Base-by-base conservation (phyloP, 2,329 filamentous ascomycete species). In the Claviceps fusiformis region DNA sequence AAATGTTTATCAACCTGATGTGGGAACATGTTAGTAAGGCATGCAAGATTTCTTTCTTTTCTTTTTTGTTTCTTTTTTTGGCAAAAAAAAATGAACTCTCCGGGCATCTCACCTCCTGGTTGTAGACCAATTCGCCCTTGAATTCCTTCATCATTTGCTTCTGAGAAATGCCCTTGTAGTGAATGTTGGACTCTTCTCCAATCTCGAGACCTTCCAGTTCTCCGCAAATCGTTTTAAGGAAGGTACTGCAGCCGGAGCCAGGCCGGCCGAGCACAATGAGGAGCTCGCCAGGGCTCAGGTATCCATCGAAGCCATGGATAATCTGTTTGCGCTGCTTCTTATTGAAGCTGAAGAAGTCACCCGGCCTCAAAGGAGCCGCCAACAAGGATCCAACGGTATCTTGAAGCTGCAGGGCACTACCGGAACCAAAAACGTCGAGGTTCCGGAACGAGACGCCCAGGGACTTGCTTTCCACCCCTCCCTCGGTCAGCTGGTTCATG, bases 121-220 rank as follows among this genome's bases (percentile, higher is more conserved):
- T 89, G 66, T 92, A 91, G 13, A 88, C 73, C 1, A 84, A 76
- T 67, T 82, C 83, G 45, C 82, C 82, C 56, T 80, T 77, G 62
- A 84, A 86, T 61, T 83, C 75, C 57, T 75, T 74, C 51, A 73
- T 71, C 75, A 83, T 83, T 55, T 72, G 66, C 55, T 71, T 64
- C 58, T 75, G 73, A 0, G 74, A 65, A n/a, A 78, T 77, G 24
- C 83, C 83, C 54, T 85, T 78, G 66, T 86, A 87, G 62, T 83
- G 77, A 27, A 87, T 73, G 0, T 63, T 62, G 0, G 80, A 78
- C 1, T 70, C 56, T 0, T 75, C 63, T 29, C 76, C 78, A 3
- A 83, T 61, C 11, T 74, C 67, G 24, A 86, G 68, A 0, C 82
- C 82, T 50, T 82, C 70, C 11, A 81, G 70, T 63, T 86, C 78